Evolutionary conservation across 305 asterid species (phyloP), one percentile per base, ranked within the genome.

Genomic region (Rubia peregrina): DNA sequence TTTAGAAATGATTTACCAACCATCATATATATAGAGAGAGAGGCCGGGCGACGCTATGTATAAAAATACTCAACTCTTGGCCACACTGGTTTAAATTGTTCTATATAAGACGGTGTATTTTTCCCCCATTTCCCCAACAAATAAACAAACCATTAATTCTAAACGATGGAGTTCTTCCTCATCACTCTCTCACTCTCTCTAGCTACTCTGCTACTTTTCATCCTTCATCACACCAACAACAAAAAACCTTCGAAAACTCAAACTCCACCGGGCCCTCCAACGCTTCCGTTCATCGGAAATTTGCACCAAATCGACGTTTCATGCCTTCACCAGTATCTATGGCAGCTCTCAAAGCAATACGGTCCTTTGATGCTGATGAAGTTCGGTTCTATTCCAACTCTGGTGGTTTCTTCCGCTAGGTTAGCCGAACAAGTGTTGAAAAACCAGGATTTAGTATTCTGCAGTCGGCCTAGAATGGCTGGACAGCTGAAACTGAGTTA

Each of bases 341-440:
- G 68, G 74, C 7, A 60, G 43, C 68, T 71, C 9, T 71, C 74
- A 21, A 40, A 60, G 30, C 7, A 42, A 59, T 71, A 71, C 38
- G 74, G 74, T 24, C 68, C 74, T 9, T 1, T 60, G 1, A 61
- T 71, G 68, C 38, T 12, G 2, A 1, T 71, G n/a, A 44, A 71
- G 13, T 56, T 71, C 4, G 74, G 67, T 5, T 71, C 68, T 0
- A 8, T 17, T 2, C 74, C 74, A 61, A 3, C 38, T 0, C 41
- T 71, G 6, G 74, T 71, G 9, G n/a, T 71, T 71, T 71, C 74
- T 42, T 71, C 74, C 12, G 74, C 74, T 38, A 59, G n/a, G 40
- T 1, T 70, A 56, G 65, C 67, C 9, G 26, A 70, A 70, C 41
- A 70, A 19, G 74, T 42, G 13, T 2, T 61, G 68, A 71, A 61